Base-by-base conservation (phyloP, 2,329 filamentous ascomycete species). In the Fusarium sp. region DNA sequence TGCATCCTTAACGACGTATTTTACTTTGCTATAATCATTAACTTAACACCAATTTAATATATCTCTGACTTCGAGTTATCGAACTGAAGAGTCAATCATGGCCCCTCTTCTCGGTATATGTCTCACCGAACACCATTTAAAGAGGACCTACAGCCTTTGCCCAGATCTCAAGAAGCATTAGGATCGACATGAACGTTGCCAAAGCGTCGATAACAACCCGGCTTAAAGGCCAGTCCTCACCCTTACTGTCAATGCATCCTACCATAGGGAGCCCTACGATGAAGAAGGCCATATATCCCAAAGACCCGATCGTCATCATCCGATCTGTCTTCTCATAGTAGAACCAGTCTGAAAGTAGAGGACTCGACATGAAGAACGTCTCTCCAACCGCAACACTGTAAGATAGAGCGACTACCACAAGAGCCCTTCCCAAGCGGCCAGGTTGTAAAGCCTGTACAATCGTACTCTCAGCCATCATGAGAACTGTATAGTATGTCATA, bases 291-390 rank as follows among this genome's bases (percentile, higher is more conserved):
- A 46, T 55, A 15, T 63, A 63, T 2, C 58, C 60, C 20, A 63
- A 29, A 8, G 60, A 55, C 3, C 60, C 60, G 1, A 63, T 8
- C 5, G 44, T 63, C 46, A 63, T 62, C 60, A 63, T 63, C 1
- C 24, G 43, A 16, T 63, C 43, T 15, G 27, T 47, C n/a, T 63
- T 55, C 3, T 63, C 47, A 38, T 63, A 63, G 4, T 46, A n/a
- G 1, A 63, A 63, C 8, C 53, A 34, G 0, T 63, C 47, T 5
- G 60, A 56, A 9, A 63, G 58, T 1, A 63, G 27, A 1, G 60
- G 58, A 6, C 34, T 63, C 1, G 58, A 49, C 60, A 63, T 47
- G 22, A 63, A 63, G 27, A 63, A 63, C 1, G 60, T 63, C 4
- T 63, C 47, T 14, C 42, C 47, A 12, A 49, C 15, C 2, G 58